Percentiles rank a stretch among this genome's conserved stretches.
These are phyloP conservation scores for Colletotrichum liaoningense DNA, from an alignment of 2,329 filamentous ascomycete species.

Conservation along the genomic window DNA sequence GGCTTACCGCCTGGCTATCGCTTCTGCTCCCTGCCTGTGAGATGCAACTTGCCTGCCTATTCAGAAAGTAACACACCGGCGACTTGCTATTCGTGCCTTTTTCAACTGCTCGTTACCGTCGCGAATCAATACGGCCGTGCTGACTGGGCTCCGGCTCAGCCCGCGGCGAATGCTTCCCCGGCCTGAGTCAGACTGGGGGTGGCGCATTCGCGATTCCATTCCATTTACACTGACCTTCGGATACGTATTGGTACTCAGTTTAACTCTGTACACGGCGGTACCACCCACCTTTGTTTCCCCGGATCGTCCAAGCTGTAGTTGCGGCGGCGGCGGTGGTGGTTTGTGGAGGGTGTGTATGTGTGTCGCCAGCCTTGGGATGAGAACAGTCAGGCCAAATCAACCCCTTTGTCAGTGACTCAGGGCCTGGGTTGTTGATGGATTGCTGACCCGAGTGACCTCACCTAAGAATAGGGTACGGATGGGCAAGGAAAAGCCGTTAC, in stretches of 20 bases:
- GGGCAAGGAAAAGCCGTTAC: slow-evolving; percentile 15
- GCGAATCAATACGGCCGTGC: slow-evolving; percentile 9
- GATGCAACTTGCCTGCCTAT: not conserved
- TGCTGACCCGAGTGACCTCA: slow-evolving; percentile 7
- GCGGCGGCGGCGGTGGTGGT: not conserved
- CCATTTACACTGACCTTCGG: not conserved
- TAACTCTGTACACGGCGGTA: not conserved
- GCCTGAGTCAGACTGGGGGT: slow-evolving; percentile 34
- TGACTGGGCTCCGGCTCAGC: slow-evolving; percentile 7
- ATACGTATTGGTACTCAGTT: not conserved
- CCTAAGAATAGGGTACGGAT: not conserved
- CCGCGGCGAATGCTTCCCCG: slow-evolving; percentile 22
- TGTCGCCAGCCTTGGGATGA: slow-evolving; percentile 16
- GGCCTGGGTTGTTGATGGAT: not conserved
- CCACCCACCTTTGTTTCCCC: slow-evolving; percentile 21
- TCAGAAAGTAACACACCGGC: not conserved
- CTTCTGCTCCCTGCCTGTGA: not conserved
- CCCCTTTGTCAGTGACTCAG: slow-evolving; percentile 17
- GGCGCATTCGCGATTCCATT: slow-evolving; percentile 15
- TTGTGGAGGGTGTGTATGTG: not conserved
- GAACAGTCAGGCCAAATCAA: slow-evolving; percentile 9
- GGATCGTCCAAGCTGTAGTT: slow-evolving; percentile 22
- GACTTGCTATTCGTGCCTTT: not conserved
- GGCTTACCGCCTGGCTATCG: slow-evolving; percentile 5
- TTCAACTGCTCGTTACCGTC: not conserved